Evolutionary conservation across 1,139 yeast species (phyloP).

Genomic region (Sugiyamaella pinicola): DNA sequence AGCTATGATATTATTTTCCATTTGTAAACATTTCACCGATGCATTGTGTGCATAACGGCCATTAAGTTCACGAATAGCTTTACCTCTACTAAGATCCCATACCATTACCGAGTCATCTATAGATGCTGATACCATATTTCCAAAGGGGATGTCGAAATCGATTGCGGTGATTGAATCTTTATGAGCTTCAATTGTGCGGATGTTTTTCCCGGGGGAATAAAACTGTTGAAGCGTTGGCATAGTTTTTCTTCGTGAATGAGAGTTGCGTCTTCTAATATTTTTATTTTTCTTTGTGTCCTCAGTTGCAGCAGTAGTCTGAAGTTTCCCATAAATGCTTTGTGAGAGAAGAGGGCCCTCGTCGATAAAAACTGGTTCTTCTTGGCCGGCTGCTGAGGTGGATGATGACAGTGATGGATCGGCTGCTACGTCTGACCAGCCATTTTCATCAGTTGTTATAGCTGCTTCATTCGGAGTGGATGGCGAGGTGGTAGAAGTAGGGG

Average conservation of each 20-base stretch:
- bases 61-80: conserved; percentile 36
- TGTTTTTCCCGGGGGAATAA: conserved; percentile 59
- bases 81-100: conserved; percentile 71
- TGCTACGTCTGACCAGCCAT: conserved; percentile 17
- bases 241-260: conserved; percentile 47
- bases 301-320: conserved; percentile 4
- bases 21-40: conserved; percentile 58
- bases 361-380: conserved; percentile 8
- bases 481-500: background rate
- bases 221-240: conserved; percentile 64
- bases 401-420: background rate
- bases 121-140: conserved; percentile 74
- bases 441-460: conserved; percentile 1
- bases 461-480: background rate
- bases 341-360: conserved; percentile 35
- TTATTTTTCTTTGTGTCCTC: conserved; percentile 10
- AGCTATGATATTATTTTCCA: conserved; percentile 55
- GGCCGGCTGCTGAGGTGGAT: conserved; percentile 4
- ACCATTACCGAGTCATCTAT: conserved; percentile 79
- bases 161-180: conserved; percentile 54
- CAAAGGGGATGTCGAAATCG: conserved; percentile 71
- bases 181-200: conserved; percentile 57
- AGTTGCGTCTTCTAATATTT: conserved; percentile 11
- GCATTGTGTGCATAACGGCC: conserved; percentile 52
- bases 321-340: conserved; percentile 46